These are phyloP conservation scores for Aristolochia contorta DNA, from an alignment of 164 flowering plant species.

Conservation along the genomic window DNA sequence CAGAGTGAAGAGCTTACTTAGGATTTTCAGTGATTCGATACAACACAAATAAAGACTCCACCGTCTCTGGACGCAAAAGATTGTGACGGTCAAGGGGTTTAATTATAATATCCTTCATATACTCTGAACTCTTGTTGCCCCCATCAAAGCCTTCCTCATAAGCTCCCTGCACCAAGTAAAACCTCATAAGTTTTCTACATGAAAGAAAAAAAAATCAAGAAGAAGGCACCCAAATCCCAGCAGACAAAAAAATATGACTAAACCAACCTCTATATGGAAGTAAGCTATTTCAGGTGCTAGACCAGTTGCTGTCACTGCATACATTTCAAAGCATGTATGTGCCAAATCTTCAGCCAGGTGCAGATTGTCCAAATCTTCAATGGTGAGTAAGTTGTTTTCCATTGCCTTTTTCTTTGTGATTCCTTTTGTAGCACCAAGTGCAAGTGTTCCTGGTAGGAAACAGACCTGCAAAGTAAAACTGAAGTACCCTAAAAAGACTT, in stretches of 20 bases:
- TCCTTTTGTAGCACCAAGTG: constrained; percentile 98
- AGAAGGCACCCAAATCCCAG: neutral
- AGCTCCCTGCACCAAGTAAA: constrained; percentile 38
- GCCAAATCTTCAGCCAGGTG: constrained; percentile 92
- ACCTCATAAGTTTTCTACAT: neutral
- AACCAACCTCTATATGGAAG: constrained; percentile 65
- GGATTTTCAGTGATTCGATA: constrained; percentile 84
- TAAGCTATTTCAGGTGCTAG: constrained; percentile 97
- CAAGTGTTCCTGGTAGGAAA: constrained; percentile 94
- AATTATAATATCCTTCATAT: constrained; percentile 68
- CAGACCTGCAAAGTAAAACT: constrained; percentile 53
- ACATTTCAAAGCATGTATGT: constrained; percentile 87
- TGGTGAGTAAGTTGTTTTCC: constrained; percentile 52
- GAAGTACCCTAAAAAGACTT: neutral
- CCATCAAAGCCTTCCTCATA: constrained; percentile 71
- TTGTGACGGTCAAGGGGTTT: constrained; percentile 82
- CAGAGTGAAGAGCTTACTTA: constrained; percentile 37
- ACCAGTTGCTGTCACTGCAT: constrained; percentile 88
- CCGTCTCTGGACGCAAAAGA: constrained; percentile 97
- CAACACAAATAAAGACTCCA: constrained; percentile 79
- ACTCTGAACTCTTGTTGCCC: constrained; percentile 78
- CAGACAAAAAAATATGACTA: neutral
- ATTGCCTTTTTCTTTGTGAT: constrained; percentile 65
- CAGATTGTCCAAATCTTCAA: constrained; percentile 82
- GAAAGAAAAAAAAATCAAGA: neutral